phyloP scores from a whole-genome alignment of 169 alveolate species.

The Theileria annulata region DNA sequence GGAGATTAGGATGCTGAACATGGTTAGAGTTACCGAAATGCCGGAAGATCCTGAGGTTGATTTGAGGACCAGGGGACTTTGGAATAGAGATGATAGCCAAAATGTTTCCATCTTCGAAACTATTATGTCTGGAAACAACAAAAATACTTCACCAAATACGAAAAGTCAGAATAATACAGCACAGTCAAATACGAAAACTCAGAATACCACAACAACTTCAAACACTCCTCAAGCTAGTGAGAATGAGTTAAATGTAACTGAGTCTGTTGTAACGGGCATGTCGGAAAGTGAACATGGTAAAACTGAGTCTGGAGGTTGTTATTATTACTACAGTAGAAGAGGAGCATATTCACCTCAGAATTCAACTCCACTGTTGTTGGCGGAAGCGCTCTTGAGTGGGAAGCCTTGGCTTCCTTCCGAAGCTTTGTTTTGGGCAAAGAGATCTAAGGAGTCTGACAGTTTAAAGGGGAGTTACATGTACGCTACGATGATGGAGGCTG shows the following conservation, averaged over 20 bases:
- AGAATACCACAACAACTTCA: background rate
- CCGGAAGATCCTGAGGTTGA: slow-evolving; percentile 16
- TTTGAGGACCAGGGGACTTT: background rate
- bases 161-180: background rate
- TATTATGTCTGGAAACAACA: background rate
- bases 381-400: slow-evolving; percentile 61
- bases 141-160: background rate
- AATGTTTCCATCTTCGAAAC: slow-evolving; percentile 10
- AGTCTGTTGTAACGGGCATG: background rate
- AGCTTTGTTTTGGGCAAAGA: slow-evolving; percentile 50
- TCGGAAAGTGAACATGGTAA: background rate
- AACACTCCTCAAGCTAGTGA: background rate
- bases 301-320: slow-evolving; percentile 22
- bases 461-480: slow-evolving; percentile 57
- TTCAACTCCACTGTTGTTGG: slow-evolving; percentile 56
- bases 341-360: slow-evolving; percentile 30
- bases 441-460: slow-evolving; percentile 43
- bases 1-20: slow-evolving; percentile 16
- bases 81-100: slow-evolving; percentile 8
- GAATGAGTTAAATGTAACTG: background rate
- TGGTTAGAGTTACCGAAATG: slow-evolving; percentile 18
- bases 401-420: slow-evolving; percentile 26
- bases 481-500: slow-evolving; percentile 68
- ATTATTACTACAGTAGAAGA: slow-evolving; percentile 49
- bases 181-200: background rate